A percentile compares a stretch with the other conserved stretches of the same genome.
Evolutionary conservation across 208 protist species (phyloP).

Genomic region (Acanthamoeba sp.): DNA sequence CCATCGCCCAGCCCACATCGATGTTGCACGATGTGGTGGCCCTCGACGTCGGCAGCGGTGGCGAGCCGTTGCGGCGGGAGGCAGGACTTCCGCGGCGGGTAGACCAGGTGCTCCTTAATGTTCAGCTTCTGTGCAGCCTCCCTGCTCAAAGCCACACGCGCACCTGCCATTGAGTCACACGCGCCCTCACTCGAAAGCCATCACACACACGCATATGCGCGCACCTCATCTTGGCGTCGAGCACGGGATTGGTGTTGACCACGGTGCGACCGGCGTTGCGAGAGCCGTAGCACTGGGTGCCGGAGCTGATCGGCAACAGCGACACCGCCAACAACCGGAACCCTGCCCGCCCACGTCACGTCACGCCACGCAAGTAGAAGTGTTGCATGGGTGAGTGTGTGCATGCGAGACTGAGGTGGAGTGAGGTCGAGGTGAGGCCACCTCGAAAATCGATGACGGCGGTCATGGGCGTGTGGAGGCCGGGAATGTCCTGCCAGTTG

Average conservation of each 20-base stretch:
- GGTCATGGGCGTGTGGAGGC: slow-evolving; percentile 55
- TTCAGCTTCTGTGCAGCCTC: slow-evolving; percentile 50
- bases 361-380: too few species aligned
- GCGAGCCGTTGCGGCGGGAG: neutral
- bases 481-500: slow-evolving; percentile 30
- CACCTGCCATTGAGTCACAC: neutral
- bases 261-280: neutral
- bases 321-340: slow-evolving; percentile 42
- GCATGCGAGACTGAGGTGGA: too few species aligned
- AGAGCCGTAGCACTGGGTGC: slow-evolving; percentile 34
- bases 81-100: neutral
- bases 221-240: slow-evolving; percentile 37
- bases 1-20: too few species aligned
- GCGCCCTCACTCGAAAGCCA: too few species aligned
- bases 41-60: slow-evolving; percentile 43
- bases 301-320: neutral
- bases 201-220: neutral
- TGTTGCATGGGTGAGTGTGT: too few species aligned
- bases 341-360: neutral
- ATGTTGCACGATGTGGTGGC: slow-evolving; percentile 46
- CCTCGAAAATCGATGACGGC: slow-evolving; percentile 16
- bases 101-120: slow-evolving; percentile 37
- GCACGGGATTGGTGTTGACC: neutral
- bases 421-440: too few species aligned
- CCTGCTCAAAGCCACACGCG: neutral